Evolutionary conservation across 176 grass and related monocot genomes (phyloP).

Genomic region (Eleusine coracana): DNA sequence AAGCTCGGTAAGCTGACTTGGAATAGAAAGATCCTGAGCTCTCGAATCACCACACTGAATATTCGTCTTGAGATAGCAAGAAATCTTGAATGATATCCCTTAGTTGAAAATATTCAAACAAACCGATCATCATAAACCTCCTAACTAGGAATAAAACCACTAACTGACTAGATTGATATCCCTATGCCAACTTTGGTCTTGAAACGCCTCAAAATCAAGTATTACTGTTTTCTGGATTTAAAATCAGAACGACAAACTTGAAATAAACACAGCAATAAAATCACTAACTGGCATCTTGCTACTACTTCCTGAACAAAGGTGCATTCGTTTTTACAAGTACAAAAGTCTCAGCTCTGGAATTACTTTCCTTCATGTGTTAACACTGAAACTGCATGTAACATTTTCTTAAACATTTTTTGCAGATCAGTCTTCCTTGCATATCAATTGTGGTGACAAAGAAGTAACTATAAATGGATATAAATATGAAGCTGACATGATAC

Average conservation of each 20-base stretch:
- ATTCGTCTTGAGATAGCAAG: no score
- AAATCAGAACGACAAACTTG: constrained; percentile 12
- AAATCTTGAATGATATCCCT: no score
- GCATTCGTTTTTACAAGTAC: constrained; percentile 12
- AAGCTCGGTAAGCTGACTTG: no score
- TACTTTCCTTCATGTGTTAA: constrained; percentile 16
- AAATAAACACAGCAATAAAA: constrained; percentile 21
- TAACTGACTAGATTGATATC: no score
- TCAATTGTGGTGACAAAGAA: constrained; percentile 91
- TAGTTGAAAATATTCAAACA: no score
- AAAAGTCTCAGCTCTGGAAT: background rate
- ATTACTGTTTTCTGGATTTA: background rate
- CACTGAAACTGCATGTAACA: constrained; percentile 29
- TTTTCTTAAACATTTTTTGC: constrained; percentile 17
- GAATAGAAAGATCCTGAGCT: no score
- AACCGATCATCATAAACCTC: no score
- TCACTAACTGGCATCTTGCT: background rate
- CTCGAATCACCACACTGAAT: no score
- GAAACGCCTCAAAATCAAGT: background rate
- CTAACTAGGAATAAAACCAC: no score
- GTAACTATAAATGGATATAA: constrained; percentile 50
- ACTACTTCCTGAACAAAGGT: background rate
- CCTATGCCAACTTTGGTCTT: no score
- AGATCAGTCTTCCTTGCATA: constrained; percentile 69
- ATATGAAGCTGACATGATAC: constrained; percentile 70